Base-by-base conservation (phyloP, 1,284 basidiomycete species). In the Rhodotorula sp. region DNA sequence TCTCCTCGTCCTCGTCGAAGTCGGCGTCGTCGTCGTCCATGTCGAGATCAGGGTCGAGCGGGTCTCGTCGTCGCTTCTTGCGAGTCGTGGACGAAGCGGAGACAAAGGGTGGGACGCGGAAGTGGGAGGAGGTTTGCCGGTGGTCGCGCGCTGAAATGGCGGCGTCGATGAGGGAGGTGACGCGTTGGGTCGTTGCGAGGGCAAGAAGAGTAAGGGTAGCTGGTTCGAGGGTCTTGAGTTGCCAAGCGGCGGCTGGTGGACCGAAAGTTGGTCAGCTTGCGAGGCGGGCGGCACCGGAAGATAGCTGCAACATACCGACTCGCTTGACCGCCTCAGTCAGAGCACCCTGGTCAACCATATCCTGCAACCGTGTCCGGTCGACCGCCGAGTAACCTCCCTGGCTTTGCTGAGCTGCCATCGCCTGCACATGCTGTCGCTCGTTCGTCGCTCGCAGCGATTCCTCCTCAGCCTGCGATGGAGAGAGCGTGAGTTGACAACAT, bases 61-160 rank as follows among this genome's bases (percentile, higher is more conserved):
- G 48, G 44, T 62, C 56, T 48, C 62, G 56, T 44, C 67, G 55
- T 55, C 64, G 52, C 22, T 66, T 55, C 22, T 70, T 72, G 24
- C 62, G 64, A 29, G 51, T 20, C 1, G 57, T 36, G 4, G 71
- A 32, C 4, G 44, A 34, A 1, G 64, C 44, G 46, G 54, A 46
- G 13, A 64, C 59, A 24, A 70, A 64, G 19, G 86, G 86, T 2
- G 89, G 86, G 2, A 86, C 81, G 27, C 86, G 84, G 70, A 87
- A 90, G 75, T 89, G 88, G 0, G 88, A 84, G 70, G 89, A 86
- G 4, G 83, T 32, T 22, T 74, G 85, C 6, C 85, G 87, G 78
- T 93, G 90, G 49, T 84, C 83, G 20, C 89, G 84, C 0, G 90
- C 91, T 19, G 82, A 82, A 67, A 91, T 84, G 86, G 91, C 90